A percentile compares a stretch with the other conserved stretches of the same genome.
Evolutionary conservation across 2,329 filamentous ascomycete species (phyloP).

Genomic region (Botrytis sinoallii): DNA sequence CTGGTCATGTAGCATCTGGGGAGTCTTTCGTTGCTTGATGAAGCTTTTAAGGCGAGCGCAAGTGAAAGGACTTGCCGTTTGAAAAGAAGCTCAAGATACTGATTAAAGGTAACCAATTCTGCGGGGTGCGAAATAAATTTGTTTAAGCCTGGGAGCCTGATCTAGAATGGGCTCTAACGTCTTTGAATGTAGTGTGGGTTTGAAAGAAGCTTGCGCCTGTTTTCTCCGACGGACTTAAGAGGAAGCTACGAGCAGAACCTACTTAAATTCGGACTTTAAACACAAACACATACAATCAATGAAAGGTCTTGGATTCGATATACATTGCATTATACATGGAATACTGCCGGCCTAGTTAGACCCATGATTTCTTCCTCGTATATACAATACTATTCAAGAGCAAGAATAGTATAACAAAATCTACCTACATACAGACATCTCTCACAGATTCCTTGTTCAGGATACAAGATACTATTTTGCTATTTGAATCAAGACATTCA

Average conservation of each 20-base stretch:
- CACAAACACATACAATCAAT: not conserved
- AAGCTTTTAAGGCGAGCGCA: constrained; percentile 11
- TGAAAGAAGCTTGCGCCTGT: not conserved
- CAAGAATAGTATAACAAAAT: not conserved
- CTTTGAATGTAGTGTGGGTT: not conserved
- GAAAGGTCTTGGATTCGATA: not conserved
- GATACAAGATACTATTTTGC: not conserved
- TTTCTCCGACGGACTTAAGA: constrained; percentile 16
- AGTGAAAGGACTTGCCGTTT: constrained; percentile 20
- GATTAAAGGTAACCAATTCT: constrained; percentile 6
- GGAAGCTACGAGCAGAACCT: not conserved
- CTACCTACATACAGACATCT: not conserved
- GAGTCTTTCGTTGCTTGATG: constrained; percentile 16
- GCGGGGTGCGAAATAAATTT: constrained; percentile 20
- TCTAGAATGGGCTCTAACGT: not conserved
- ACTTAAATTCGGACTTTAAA: not conserved
- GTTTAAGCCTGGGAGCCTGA: constrained; percentile 9
- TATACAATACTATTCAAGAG: not conserved
- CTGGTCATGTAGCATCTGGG: constrained; percentile 21
- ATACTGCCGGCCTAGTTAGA: not conserved
- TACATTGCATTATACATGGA: not conserved
- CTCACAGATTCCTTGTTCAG: not conserved
- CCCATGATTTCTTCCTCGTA: no score
- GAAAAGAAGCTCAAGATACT: constrained; percentile 17
- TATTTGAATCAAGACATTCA: not conserved